Base-by-base conservation (phyloP, 495 filamentous ascomycete species). In the Penicillium cinerascens region DNA sequence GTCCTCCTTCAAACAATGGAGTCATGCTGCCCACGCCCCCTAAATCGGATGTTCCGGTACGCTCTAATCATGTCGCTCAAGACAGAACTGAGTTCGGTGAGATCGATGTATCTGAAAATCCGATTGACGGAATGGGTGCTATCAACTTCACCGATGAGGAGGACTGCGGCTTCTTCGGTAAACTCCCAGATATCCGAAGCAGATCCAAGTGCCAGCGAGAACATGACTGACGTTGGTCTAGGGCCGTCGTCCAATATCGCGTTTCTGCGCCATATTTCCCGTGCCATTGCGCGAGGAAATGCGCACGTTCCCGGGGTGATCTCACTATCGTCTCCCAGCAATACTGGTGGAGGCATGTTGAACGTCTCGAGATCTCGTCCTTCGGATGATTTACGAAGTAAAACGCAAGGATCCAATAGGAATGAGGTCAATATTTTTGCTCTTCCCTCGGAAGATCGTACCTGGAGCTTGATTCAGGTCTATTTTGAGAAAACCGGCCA, bases 161-260 rank as follows among this genome's bases (percentile, higher is more conserved):
- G 49, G 69, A 76, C 37, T 75, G 68, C 42, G 74, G 71, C 3
- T 77, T 73, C 53, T 77, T 77, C 59, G 74, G 72, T 75, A 53
- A 17, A 10, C 13, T 41, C 21, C 42, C 25, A 2, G 6, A 27
- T 17, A 2, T 6, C 42, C 25, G 15, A 2, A 21, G 33, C 0
- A 8, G 27, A 8, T 33, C 11, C 29, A 15, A 33, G 41, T 13
- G 1, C 29, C 29, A 3, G 29, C 11, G 29, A 21, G 23, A n/a
- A 5, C 42, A 2, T 48, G 22, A 1, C 49, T 64, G 40, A 67
- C 27, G 39, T 7, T 26, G n/a, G 13, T 2, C 6, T 23, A 76
- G 73, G 74, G 13, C 67, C 74, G 6, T 77, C 74, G 7, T 78
- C 74, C 5, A 78, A 78, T 49, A 76, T 76, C 41, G 71, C 74